These are phyloP conservation scores for Aureobasidium sp. DNA, from an alignment of 2,329 filamentous ascomycete genomes.

Conservation along the genomic window DNA sequence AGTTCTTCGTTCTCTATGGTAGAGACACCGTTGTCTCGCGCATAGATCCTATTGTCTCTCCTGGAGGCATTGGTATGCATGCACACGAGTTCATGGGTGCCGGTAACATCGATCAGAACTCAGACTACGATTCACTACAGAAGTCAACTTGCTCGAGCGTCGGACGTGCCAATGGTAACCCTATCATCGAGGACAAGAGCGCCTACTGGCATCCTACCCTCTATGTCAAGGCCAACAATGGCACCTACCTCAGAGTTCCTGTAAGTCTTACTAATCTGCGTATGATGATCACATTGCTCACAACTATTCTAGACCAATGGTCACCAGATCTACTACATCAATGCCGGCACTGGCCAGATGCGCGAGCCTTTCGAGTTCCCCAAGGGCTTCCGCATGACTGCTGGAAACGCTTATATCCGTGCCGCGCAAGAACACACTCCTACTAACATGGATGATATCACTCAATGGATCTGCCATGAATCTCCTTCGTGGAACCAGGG, in stretches of 20 bases:
- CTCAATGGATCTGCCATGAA: constrained; percentile 46
- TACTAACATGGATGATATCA: constrained; percentile 19
- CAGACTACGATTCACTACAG: constrained; percentile 51
- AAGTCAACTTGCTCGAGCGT: constrained; percentile 45
- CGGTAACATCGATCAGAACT: constrained; percentile 54
- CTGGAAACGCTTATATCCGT: constrained; percentile 52
- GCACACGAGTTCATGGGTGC: constrained; percentile 64
- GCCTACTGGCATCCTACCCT: constrained; percentile 71
- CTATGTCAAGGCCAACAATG: constrained; percentile 57
- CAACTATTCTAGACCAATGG: constrained; percentile 37
- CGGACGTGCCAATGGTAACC: constrained; percentile 17
- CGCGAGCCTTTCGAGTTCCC: constrained; percentile 65
- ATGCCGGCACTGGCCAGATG: constrained; percentile 42
- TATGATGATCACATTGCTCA: not conserved
- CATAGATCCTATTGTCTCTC: constrained; percentile 59
- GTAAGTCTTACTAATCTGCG: not conserved
- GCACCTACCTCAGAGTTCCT: constrained; percentile 49
- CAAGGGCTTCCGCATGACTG: constrained; percentile 60
- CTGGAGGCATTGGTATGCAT: constrained; percentile 51
- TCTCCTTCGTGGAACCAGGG: constrained; percentile 42
- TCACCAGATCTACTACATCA: constrained; percentile 65
- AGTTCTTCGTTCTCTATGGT: constrained; percentile 23
- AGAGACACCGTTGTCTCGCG: constrained; percentile 42
- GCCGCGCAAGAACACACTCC: constrained; percentile 37
- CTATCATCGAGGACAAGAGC: constrained; percentile 52